phyloP scores from a whole-genome alignment of 805 yeast species.

The Candida boidinii region DNA sequence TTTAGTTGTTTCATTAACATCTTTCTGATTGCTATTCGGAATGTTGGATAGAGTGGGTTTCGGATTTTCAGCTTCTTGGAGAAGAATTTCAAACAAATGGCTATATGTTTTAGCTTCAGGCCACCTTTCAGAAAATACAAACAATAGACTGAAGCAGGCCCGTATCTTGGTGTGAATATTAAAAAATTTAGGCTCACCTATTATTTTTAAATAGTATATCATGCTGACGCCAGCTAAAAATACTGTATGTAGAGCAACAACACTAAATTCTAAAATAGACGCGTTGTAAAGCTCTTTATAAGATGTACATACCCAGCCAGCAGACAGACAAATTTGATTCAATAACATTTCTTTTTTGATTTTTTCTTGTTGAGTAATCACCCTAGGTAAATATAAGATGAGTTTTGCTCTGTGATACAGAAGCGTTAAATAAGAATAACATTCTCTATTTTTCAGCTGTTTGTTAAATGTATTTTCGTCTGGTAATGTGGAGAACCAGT shows the following conservation, averaged over 20 bases:
- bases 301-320: slow-evolving; percentile 15
- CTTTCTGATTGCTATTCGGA: no score
- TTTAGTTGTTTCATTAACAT: no score
- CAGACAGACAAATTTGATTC: slow-evolving; percentile 12
- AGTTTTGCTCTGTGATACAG: slow-evolving; percentile 12
- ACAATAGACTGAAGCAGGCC: slow-evolving; percentile 18
- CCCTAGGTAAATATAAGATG: slow-evolving; percentile 10
- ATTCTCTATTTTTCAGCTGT: slow-evolving; percentile 9
- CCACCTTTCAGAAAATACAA: slow-evolving; percentile 20
- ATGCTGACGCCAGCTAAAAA: slow-evolving; percentile 19
- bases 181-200: slow-evolving; percentile 12
- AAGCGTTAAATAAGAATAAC: slow-evolving; percentile 12
- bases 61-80: slow-evolving; percentile 12
- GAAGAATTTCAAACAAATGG: slow-evolving; percentile 16
- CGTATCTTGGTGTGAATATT: slow-evolving; percentile 17
- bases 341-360: slow-evolving; percentile 5
- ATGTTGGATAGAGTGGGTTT: no score
- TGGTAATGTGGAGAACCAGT: slow-evolving; percentile 9
- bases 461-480: slow-evolving; percentile 6
- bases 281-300: slow-evolving; percentile 12
- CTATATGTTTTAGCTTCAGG: slow-evolving; percentile 18
- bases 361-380: slow-evolving; percentile 8
- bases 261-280: slow-evolving; percentile 14
- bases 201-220: slow-evolving; percentile 17
- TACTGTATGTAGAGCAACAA: slow-evolving; percentile 13